These are phyloP conservation scores for Cucumis hystrix DNA, from an alignment of 306 rosid species.

Conservation along the genomic window DNA sequence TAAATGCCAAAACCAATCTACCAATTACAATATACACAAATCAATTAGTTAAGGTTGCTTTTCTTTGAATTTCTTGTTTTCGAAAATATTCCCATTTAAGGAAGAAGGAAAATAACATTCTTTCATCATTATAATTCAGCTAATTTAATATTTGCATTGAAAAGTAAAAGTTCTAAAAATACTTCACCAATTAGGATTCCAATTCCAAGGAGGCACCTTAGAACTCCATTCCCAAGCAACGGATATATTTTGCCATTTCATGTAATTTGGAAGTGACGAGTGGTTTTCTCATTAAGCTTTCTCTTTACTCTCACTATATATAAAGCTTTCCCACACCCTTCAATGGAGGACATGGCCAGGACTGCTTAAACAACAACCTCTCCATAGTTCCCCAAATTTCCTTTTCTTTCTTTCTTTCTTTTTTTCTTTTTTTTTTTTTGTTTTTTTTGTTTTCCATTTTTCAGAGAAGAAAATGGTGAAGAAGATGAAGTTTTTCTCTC, in stretches of 20 bases:
- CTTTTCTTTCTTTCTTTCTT: not conserved
- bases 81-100: not conserved
- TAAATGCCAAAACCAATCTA: too few species aligned
- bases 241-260: not conserved
- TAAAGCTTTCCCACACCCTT: not conserved
- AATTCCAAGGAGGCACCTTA: not conserved
- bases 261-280: not conserved
- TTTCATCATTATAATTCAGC: not conserved
- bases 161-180: not conserved
- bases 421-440: not conserved
- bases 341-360: not conserved
- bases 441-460: not conserved
- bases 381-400: not conserved
- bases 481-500: not conserved
- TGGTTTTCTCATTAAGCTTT: not conserved
- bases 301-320: not conserved
- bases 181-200: not conserved
- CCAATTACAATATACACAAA: too few species aligned
- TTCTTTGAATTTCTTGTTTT: not conserved
- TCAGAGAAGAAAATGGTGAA: not conserved
- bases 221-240: constrained; percentile 5
- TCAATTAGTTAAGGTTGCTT: not conserved
- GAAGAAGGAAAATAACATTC: not conserved
- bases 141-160: not conserved
- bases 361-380: not conserved